Base-by-base conservation (phyloP, 257 asterid genomes). In the Echium plantagineum region DNA sequence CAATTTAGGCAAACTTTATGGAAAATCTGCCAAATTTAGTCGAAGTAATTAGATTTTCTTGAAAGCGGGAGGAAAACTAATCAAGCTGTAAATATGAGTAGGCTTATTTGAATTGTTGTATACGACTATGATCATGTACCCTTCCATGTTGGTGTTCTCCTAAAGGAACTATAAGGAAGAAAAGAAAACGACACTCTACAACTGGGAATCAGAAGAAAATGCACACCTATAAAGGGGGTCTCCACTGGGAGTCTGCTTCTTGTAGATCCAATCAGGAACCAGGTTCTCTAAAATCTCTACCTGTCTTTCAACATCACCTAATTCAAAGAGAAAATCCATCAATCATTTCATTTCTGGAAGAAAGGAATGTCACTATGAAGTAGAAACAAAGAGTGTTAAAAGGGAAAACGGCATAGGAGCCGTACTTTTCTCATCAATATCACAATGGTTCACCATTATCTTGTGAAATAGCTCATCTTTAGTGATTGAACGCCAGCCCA, bases 391-490 rank as follows among this genome's bases (percentile, higher is more conserved):
- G 47, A 24, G 46, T 52, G 57, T 8, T 18, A 51, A 51, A 26
- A 57, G 59, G 58, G 46, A 63, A 63, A 59, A 15, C 65, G 38
- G 58, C 64, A 52, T 54, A 54, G 60, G 30, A 56, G 63, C 61
- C 88, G 65, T 78, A 90, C 96, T 61, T 62, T 32, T 71, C 66
- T 81, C 86, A 26, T 82, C 86, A 58, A 78, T 67, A 74, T 81
- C 89, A 52, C 72, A 77, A 71, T 72, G 74, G 78, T 77, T 71
- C 90, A 85, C 77, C 35, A 81, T 72, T 65, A 87, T 83, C 83
- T 90, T 90, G 69, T 85, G 96, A 80, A 85, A 66, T 55, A 90
- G 98, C 68, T 90, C 95, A 68, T 80, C 94, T 79, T 85, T 87
- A 6, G 98, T 90, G 52, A 90, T 80, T 13, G 95, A 80, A 66